phyloP scores from a whole-genome alignment of 2,329 filamentous ascomycete genomes.

The Talaromyces amestolkiae region DNA sequence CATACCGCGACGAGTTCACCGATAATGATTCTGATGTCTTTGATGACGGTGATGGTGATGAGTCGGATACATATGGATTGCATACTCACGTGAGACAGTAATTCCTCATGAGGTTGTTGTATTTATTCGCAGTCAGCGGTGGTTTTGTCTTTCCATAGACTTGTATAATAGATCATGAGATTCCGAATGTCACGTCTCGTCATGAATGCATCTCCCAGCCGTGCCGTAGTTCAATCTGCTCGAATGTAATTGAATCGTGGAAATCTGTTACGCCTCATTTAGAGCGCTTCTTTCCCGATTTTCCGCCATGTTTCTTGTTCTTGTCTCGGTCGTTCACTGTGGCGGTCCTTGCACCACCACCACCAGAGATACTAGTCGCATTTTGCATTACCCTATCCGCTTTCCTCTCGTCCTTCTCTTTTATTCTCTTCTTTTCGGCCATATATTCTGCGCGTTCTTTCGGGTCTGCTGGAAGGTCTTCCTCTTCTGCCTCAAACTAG shows the following conservation, averaged over 20 bases:
- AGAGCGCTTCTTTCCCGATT: constrained; percentile 13
- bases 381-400: constrained; percentile 19
- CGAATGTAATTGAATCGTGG: background rate
- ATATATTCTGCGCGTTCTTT: background rate
- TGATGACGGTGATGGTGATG: constrained; percentile 40
- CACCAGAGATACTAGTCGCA: constrained; percentile 35
- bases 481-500: background rate
- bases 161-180: constrained; percentile 7
- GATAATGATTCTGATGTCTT: constrained; percentile 53
- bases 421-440: constrained; percentile 23
- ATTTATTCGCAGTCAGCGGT: background rate
- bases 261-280: background rate
- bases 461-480: background rate
- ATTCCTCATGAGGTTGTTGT: constrained; percentile 1
- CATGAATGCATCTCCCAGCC: background rate
- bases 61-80: constrained; percentile 41
- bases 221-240: background rate
- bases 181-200: background rate
- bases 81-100: constrained; percentile 34
- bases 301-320: constrained; percentile 12
- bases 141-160: background rate
- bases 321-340: constrained; percentile 28
- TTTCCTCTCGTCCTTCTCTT: constrained; percentile 22
- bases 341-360: constrained; percentile 2
- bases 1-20: constrained; percentile 55